phyloP scores from a whole-genome alignment of 352 stramenopile genomes.

The Aphanomyces astaci region DNA sequence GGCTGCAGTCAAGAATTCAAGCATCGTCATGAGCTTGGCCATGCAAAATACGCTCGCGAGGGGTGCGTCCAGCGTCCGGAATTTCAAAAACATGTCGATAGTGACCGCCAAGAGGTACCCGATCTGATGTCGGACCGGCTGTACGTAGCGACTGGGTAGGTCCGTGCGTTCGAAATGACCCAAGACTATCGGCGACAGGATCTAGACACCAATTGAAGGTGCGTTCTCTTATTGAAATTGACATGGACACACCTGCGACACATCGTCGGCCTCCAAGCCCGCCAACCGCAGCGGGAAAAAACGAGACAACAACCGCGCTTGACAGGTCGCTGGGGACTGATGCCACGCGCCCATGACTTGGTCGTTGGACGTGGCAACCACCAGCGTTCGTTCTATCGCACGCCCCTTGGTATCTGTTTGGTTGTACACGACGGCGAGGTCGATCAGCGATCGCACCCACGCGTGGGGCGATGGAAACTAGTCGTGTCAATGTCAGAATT shows the following conservation, averaged over 20 bases:
- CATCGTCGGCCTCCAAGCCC: neutral
- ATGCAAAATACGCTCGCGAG: neutral
- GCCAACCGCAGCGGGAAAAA: conserved; percentile 13
- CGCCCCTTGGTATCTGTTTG: neutral
- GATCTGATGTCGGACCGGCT: conserved; percentile 11
- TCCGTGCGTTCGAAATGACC: conserved; percentile 15
- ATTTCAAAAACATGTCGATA: conserved; percentile 15
- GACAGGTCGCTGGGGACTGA: neutral
- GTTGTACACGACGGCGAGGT: neutral
- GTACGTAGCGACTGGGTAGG: neutral
- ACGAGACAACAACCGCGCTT: neutral
- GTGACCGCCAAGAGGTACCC: neutral
- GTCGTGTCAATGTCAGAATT: conserved; percentile 35
- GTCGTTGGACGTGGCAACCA: conserved; percentile 6
- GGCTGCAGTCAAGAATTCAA: neutral
- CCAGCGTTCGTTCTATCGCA: neutral
- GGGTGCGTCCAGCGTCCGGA: neutral
- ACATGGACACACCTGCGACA: conserved; percentile 1
- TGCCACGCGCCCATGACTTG: neutral
- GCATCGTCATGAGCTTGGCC: neutral
- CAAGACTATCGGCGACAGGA: neutral
- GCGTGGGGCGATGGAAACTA: conserved; percentile 27
- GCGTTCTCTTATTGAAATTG: neutral
- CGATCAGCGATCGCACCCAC: neutral
- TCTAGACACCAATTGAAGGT: neutral